Evolutionary conservation across 1,284 basidiomycete genomes (phyloP), one percentile per base, ranked within the genome.

Genomic region (Spongispora temasekensis): DNA sequence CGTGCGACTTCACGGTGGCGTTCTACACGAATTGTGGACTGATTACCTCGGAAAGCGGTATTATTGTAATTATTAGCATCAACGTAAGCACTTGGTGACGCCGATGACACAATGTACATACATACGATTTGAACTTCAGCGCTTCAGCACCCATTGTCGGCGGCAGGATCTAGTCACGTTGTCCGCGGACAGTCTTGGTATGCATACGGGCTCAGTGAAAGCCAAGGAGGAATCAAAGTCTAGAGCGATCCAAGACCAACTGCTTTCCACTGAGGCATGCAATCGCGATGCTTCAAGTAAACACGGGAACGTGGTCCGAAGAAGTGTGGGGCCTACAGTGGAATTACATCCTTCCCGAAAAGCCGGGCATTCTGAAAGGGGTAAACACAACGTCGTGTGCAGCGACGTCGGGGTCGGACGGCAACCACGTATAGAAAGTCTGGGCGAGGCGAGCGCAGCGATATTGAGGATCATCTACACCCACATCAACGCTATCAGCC

Each of bases 31-130:
- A 9, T 13, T 58, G 12, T 58, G 42, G 56, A 28, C 17, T 30
- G 35, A 56, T 67, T 58, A 30, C 55, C 10, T 32, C 17, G 53
- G 53, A 17, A 54, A 40, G 34, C 15, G 25, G 21, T 15, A 32
- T 27, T 21, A 53, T 68, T 61, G 67, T n/a, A n/a, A n/a, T n/a
- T n/a, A n/a, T n/a, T n/a, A n/a, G n/a, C 61, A 55, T 55, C 66
- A 61, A 40, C 13, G 25, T 15, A 27, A 44, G 34, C 9, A 25
- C 30, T 35, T 44, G 2, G 28, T 40, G 37, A 10, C 34, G 25
- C 25, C 30, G 12, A 44, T 53, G 30, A 52, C 44, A 13, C 28
- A 5, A 54, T 50, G 27, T 21, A n/a, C n/a, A n/a, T 4, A 10
- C 32, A 42, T 35, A 32, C 28, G 28, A 37, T 12, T 12, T 9